phyloP scores from a whole-genome alignment of 768 basidiomycete genomes.

The Collybia mongolica region DNA sequence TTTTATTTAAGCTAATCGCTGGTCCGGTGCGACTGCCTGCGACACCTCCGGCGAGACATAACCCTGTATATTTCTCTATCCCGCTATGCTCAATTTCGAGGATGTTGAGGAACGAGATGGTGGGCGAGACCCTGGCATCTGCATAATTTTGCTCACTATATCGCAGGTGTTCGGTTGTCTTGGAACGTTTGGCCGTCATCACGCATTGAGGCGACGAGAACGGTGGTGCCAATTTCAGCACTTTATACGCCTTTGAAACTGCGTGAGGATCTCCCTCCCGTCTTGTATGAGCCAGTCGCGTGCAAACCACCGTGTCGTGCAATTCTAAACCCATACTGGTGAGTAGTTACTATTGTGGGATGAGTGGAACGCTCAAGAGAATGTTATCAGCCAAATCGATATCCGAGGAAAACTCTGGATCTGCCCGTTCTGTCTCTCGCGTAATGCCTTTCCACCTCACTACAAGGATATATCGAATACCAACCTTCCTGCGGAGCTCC shows the following conservation, averaged over 20 bases:
- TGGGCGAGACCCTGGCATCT: constrained; percentile 30
- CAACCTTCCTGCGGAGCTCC: constrained; percentile 92
- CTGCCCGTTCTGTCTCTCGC: constrained; percentile 96
- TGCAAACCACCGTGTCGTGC: constrained; percentile 98
- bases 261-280: constrained; percentile 91
- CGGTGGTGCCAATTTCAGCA: constrained; percentile 97
- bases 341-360: constrained; percentile 21
- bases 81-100: constrained; percentile 80
- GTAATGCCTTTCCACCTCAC: constrained; percentile 96
- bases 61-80: constrained; percentile 5
- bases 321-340: constrained; percentile 98
- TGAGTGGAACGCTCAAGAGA: constrained; percentile 8
- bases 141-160: neutral
- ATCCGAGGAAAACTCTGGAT: constrained; percentile 99
- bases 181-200: constrained; percentile 99
- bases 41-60: constrained; percentile 34
- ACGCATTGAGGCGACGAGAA: constrained; percentile 95
- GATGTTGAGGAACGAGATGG: constrained; percentile 98
- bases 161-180: constrained; percentile 84
- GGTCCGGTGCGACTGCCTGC: constrained; percentile 34
- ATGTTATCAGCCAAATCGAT: constrained; percentile 83
- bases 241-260: constrained; percentile 95
- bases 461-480: constrained; percentile 98
- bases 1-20: constrained; percentile 17
- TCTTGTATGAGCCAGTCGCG: constrained; percentile 96